A percentile compares a stretch with the other conserved stretches of the same genome.
Evolutionary conservation across 192 early-diverging fungal genomes (phyloP).

Genomic region (Linnemannia elongata): DNA sequence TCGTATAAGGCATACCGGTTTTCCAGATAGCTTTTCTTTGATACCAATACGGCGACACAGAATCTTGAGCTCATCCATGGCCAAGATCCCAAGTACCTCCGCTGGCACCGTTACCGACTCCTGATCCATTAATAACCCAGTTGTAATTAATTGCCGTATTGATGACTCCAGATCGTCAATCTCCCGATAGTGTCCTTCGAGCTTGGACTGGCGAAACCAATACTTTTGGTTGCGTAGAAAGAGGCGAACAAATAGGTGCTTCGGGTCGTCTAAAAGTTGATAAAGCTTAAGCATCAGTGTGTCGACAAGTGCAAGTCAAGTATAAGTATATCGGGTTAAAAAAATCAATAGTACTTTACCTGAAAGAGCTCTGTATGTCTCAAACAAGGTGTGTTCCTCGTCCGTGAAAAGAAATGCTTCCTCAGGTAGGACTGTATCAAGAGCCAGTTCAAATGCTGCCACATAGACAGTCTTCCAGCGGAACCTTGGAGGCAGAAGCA

Average conservation of each 20-base stretch:
- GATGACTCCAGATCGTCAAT: conserved; percentile 33
- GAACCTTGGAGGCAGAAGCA: conserved; percentile 16
- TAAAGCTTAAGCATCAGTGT: background rate
- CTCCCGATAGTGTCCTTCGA: conserved; percentile 45
- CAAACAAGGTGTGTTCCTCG: conserved; percentile 54
- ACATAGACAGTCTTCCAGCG: conserved; percentile 61
- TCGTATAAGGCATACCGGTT: conserved; percentile 13
- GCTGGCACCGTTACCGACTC: conserved; percentile 16
- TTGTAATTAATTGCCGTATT: conserved; percentile 30
- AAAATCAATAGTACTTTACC: background rate
- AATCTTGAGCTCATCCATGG: conserved; percentile 51
- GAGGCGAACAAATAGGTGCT: conserved; percentile 59
- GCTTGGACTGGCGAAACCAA: conserved; percentile 47
- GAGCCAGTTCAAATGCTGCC: conserved; percentile 52
- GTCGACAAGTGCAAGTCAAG: background rate
- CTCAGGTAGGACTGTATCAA: conserved; percentile 59
- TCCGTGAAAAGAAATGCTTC: conserved; percentile 59
- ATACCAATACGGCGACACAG: conserved; percentile 27
- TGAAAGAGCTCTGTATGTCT: conserved; percentile 45
- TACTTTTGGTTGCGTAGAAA: conserved; percentile 58
- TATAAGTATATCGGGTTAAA: background rate
- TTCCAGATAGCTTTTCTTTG: conserved; percentile 32
- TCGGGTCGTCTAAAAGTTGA: conserved; percentile 42
- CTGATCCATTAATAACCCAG: conserved; percentile 44
- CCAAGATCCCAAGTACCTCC: conserved; percentile 35